Evolutionary conservation across 73 alveolate genomes (phyloP), one percentile per base, ranked within the genome.

Genomic region (Paramecium octaurelia): DNA sequence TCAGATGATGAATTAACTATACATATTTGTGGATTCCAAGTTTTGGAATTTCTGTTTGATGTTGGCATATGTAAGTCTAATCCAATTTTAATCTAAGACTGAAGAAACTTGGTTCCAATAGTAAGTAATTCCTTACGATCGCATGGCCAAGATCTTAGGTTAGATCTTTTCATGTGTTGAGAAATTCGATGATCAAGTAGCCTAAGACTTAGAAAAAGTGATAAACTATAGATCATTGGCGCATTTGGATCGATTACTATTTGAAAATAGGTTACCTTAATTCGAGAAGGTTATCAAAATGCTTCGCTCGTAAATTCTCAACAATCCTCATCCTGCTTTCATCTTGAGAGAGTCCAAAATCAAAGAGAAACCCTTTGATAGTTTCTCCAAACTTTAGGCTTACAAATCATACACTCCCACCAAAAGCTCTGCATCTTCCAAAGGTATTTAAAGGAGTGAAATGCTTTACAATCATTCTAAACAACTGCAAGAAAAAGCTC

Each of bases 31-130:
- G 9, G 43, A 23, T 64, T 8, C 48, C 24, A 21, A 80, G 24
- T 42, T 80, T 40, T 80, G 91, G 91, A 20, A 80, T 31, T 80
- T 80, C 58, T 48, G 46, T 24, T 46, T 80, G 46, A 24, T 80
- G 34, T 24, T 80, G 8, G 91, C 91, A 18, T 80, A 80, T 80
- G 91, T 80, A 80, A 31, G 29, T 21, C 14, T 3, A 4, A 54
- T 54, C 21, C 69, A 20, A 43, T 48, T 23, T 44, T 42, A 43
- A 20, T 31, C 7, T 80, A 43, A 80, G 91, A 43, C 34, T 44
- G 91, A 80, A 80, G 46, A 44, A 21, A 80, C 76, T 10, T 80
- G 70, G 70, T 23, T 10, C 8, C 12, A 80, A 24, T 18, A 40
- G 14, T 10, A 80, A 40, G 18, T 20, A 9, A 80, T 80, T 44